A percentile compares a stretch with the other conserved stretches of the same genome.
phyloP scores from a whole-genome alignment of 1,139 yeast species.

The Suhomyces chickasaworum region DNA sequence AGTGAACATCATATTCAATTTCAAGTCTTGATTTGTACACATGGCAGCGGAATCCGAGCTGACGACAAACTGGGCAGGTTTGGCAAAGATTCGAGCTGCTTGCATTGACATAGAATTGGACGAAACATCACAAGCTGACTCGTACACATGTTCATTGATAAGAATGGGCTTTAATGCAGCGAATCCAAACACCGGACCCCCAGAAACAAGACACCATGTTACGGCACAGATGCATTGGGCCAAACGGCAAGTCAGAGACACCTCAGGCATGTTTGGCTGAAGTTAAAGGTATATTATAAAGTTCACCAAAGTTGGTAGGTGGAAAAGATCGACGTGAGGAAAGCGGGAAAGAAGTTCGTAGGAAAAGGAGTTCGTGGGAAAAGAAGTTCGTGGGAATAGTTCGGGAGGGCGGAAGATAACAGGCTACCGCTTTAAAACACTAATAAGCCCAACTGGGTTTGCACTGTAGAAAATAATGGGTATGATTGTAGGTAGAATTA shows the following conservation, averaged over 20 bases:
- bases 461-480: background rate
- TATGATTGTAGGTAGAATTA: background rate
- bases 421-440: background rate
- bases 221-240: constrained; percentile 39
- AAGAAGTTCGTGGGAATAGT: too few relatives aligned
- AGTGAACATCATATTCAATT: constrained; percentile 49
- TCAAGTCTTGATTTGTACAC: constrained; percentile 47
- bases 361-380: too few relatives aligned
- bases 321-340: too few relatives aligned
- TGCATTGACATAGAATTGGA: constrained; percentile 13
- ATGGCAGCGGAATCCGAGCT: constrained; percentile 5
- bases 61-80: constrained; percentile 5
- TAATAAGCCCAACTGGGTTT: background rate
- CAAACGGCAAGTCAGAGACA: constrained; percentile 22
- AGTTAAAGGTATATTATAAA: too few relatives aligned
- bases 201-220: constrained; percentile 46
- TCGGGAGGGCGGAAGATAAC: background rate
- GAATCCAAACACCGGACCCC: constrained; percentile 51
- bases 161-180: constrained; percentile 51
- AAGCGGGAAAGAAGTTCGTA: too few relatives aligned
- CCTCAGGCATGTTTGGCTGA: constrained; percentile 21
- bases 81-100: constrained; percentile 2
- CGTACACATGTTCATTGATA: constrained; percentile 43
- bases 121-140: constrained; percentile 34
- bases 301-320: too few relatives aligned